Conservation (phyloP, 1,284 basidiomycete species). For the Cryptococcus wingfieldii region DNA sequence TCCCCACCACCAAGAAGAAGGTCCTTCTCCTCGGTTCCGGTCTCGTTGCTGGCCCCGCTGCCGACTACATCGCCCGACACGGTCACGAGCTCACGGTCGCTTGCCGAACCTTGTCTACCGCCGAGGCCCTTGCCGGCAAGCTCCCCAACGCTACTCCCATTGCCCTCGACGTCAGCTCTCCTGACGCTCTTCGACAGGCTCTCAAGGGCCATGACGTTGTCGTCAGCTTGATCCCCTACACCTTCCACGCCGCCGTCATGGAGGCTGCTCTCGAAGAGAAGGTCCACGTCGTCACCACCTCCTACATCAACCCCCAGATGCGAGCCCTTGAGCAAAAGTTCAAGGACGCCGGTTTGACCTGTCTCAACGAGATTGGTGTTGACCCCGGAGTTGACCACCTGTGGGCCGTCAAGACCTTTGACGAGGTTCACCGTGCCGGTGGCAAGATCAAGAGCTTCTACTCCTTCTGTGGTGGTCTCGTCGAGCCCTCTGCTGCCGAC, state of each 20-base stretch:
- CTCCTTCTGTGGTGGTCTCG: constrained; percentile 80
- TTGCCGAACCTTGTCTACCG: constrained; percentile 75
- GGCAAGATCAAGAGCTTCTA: constrained; percentile 94
- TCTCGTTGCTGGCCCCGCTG: constrained; percentile 89
- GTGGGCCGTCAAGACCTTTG: constrained; percentile 95
- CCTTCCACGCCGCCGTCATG: constrained; percentile 84
- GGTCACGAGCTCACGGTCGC: constrained; percentile 81
- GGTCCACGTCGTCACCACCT: constrained; percentile 88
- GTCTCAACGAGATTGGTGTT: constrained; percentile 97
- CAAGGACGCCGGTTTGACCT: constrained; percentile 84
- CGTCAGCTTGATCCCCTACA: constrained; percentile 96
- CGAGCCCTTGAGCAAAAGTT: constrained; percentile 77
- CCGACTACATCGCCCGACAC: constrained; percentile 85
- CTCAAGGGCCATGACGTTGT: constrained; percentile 88
- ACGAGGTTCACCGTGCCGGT: constrained; percentile 87
- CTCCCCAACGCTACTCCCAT: constrained; percentile 68
- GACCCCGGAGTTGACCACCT: constrained; percentile 71
- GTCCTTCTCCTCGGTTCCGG: constrained; percentile 90
- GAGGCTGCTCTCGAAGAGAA: constrained; percentile 92
- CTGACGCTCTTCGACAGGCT: constrained; percentile 68
- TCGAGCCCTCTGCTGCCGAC: constrained; percentile 56
- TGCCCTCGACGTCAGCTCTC: constrained; percentile 76
- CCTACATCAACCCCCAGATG: constrained; percentile 87
- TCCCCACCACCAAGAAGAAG: constrained; percentile 57
- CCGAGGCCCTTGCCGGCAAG: constrained; percentile 64